Conservation (phyloP, 805 yeast species). For the Metschnikowia reukaufii region DNA sequence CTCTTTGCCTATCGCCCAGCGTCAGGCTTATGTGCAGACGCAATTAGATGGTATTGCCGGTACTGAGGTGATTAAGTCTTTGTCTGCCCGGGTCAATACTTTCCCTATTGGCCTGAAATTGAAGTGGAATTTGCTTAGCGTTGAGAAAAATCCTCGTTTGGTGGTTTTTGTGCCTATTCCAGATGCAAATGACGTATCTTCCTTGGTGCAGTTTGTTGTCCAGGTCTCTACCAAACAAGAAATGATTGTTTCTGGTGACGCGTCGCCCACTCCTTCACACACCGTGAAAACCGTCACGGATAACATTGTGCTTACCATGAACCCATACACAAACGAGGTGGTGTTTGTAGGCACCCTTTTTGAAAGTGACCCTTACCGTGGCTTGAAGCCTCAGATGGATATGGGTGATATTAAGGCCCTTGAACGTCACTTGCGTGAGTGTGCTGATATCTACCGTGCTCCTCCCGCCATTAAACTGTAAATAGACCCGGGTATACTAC, state of each 20-base stretch:
- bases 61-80: slow-evolving; percentile 30
- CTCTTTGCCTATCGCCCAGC: slow-evolving; percentile 27
- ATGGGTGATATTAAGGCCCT: slow-evolving; percentile 18
- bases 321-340: slow-evolving; percentile 40
- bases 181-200: slow-evolving; percentile 39
- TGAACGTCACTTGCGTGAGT: slow-evolving; percentile 27
- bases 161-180: slow-evolving; percentile 69
- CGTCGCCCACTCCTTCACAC: slow-evolving; percentile 20
- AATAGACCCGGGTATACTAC: slow-evolving; percentile 8
- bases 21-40: slow-evolving; percentile 45
- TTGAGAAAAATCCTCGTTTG: slow-evolving; percentile 70
- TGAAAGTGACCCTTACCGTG: slow-evolving; percentile 36
- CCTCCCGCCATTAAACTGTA: slow-evolving; percentile 26
- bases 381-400: slow-evolving; percentile 38
- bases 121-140: slow-evolving; percentile 75
- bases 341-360: slow-evolving; percentile 43
- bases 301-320: slow-evolving; percentile 38
- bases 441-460: slow-evolving; percentile 45
- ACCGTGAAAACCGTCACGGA: slow-evolving; percentile 35
- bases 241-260: slow-evolving; percentile 27
- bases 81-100: slow-evolving; percentile 33
- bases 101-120: slow-evolving; percentile 59
- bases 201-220: slow-evolving; percentile 40
- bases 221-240: slow-evolving; percentile 39
- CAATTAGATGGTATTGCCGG: slow-evolving; percentile 39